Evolutionary conservation across 2,329 filamentous ascomycete species (phyloP).

Genomic region (Talaromyces sp.): DNA sequence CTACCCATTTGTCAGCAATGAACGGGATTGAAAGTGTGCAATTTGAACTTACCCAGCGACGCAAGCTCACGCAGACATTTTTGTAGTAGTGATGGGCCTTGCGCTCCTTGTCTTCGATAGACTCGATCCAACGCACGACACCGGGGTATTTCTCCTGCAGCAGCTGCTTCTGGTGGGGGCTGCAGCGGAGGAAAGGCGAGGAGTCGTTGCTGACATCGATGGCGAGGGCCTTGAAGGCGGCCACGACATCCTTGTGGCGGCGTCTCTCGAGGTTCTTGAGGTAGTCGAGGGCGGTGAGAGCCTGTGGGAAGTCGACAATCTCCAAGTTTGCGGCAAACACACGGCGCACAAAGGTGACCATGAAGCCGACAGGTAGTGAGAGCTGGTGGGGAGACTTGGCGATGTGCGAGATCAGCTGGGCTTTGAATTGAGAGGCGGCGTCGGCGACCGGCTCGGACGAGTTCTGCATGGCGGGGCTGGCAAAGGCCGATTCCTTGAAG

Average conservation of each 20-base stretch:
- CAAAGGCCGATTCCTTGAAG: conserved; percentile 30
- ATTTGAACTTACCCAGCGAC: conserved; percentile 53
- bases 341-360: conserved; percentile 56
- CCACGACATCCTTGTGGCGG: conserved; percentile 53
- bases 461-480: conserved; percentile 25
- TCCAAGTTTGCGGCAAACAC: conserved; percentile 54
- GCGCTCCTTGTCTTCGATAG: conserved; percentile 47
- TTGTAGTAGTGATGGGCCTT: conserved; percentile 55
- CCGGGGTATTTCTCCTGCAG: conserved; percentile 49
- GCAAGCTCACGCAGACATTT: conserved; percentile 56
- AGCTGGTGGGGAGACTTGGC: conserved; percentile 55
- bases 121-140: conserved; percentile 52
- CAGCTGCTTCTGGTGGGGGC: conserved; percentile 44
- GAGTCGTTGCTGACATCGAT: conserved; percentile 24
- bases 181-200: conserved; percentile 32
- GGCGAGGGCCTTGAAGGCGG: conserved; percentile 50
- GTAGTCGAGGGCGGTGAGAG: conserved; percentile 62
- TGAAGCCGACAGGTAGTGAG: conserved; percentile 58
- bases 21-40: neutral
- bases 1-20: conserved; percentile 18
- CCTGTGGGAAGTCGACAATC: conserved; percentile 60
- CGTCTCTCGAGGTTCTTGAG: conserved; percentile 59
- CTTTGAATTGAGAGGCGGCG: conserved; percentile 38
- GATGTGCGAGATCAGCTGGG: conserved; percentile 47
- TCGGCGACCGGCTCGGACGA: conserved; percentile 23